These are phyloP conservation scores for Leucocoprinus sp. DNA, from an alignment of 768 basidiomycete genomes.

Conservation along the genomic window DNA sequence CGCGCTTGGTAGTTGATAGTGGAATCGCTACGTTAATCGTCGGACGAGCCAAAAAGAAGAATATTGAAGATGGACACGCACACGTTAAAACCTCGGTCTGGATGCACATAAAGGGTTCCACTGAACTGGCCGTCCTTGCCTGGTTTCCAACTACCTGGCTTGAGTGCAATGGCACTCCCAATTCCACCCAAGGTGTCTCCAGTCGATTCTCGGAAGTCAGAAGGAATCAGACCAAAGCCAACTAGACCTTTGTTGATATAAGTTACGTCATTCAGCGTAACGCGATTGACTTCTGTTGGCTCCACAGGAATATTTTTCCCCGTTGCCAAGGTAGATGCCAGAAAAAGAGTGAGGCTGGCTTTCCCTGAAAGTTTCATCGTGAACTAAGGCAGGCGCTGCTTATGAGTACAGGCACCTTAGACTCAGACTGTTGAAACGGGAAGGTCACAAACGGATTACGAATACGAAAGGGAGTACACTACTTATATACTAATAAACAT, in stretches of 20 bases:
- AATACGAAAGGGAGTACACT: too few species aligned
- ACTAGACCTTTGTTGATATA: conserved; percentile 49
- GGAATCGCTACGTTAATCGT: conserved; percentile 22
- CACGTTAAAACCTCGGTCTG: conserved; percentile 57
- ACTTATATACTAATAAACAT: too few species aligned
- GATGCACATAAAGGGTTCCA: conserved; percentile 47
- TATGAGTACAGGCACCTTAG: too few species aligned
- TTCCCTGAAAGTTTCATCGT: neutral
- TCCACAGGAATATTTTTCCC: neutral
- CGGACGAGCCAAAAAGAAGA: neutral
- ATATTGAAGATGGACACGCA: conserved; percentile 21
- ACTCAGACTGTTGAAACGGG: too few species aligned
- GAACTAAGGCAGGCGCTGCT: neutral
- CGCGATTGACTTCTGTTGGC: conserved; percentile 14
- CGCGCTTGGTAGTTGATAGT: conserved; percentile 57
- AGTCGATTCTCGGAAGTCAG: conserved; percentile 46
- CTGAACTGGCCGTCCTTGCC: conserved; percentile 30
- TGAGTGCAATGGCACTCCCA: conserved; percentile 53
- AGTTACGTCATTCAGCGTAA: conserved; percentile 28
- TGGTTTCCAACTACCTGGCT: conserved; percentile 36
- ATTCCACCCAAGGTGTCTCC: conserved; percentile 56
- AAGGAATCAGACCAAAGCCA: conserved; percentile 52
- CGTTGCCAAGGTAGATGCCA: neutral
- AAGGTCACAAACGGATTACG: too few species aligned
- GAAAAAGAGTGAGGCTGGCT: neutral